A percentile compares a stretch with the other conserved stretches of the same genome.
These are phyloP conservation scores for Conringia planisiliqua DNA, from an alignment of 345 rosid species.

Conservation along the genomic window DNA sequence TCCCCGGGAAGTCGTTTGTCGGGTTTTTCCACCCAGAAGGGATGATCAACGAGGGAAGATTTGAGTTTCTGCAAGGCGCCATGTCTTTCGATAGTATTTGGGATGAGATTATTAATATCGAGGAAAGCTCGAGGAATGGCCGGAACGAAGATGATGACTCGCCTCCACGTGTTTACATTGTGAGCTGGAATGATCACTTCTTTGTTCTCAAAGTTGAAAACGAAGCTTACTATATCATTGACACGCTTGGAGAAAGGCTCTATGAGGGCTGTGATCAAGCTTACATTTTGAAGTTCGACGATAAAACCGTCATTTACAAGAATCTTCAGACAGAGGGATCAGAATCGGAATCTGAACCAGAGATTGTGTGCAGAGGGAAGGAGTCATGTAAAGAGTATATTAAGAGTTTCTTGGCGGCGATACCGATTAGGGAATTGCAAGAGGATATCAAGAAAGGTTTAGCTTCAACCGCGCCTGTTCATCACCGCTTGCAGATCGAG, in stretches of 20 bases:
- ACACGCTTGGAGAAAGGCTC: conserved; percentile 70
- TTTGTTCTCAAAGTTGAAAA: conserved; percentile 56
- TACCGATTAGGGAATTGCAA: conserved; percentile 59
- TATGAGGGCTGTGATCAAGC: conserved; percentile 62
- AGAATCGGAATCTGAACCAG: neutral
- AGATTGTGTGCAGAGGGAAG: conserved; percentile 41
- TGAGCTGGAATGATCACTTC: conserved; percentile 79
- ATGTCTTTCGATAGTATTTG: conserved; percentile 71
- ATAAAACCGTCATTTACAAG: conserved; percentile 38
- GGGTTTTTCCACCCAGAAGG: conserved; percentile 69
- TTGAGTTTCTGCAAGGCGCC: conserved; percentile 58
- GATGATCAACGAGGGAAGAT: conserved; percentile 46
- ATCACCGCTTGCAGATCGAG: conserved; percentile 62
- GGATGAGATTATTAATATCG: conserved; percentile 45
- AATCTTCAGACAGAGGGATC: conserved; percentile 14
- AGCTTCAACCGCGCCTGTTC: conserved; percentile 51
- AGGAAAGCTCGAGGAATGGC: neutral
- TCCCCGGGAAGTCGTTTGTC: conserved; percentile 49
- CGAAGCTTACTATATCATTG: conserved; percentile 64
- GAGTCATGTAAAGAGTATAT: conserved; percentile 66
- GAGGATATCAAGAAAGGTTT: conserved; percentile 61
- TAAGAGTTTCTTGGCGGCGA: conserved; percentile 65
- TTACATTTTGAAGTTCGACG: conserved; percentile 52
- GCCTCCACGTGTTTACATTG: conserved; percentile 42
- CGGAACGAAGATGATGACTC: conserved; percentile 18